Evolutionary conservation across 148 eudicot genomes (phyloP), one percentile per base, ranked within the genome.

Genomic region (Rhododendron griersonianum): DNA sequence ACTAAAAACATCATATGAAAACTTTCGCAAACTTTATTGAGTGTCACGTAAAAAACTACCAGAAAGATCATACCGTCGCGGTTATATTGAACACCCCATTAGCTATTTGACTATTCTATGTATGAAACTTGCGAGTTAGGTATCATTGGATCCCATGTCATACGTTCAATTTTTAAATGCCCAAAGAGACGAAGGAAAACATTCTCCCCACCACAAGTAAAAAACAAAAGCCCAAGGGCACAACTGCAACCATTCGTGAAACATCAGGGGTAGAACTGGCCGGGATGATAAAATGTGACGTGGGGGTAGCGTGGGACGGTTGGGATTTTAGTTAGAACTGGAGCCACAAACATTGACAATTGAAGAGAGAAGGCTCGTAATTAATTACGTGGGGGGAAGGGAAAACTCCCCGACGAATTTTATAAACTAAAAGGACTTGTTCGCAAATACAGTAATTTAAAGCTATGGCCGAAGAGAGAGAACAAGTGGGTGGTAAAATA

Each of bases 311-410:
- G 89, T 89, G 87, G 89, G 91, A 88, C 87, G 84, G 87, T 87
- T 87, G 87, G 67, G 87, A 84, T 50, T 85, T 80, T 87, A 84
- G 89, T 88, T 87, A 83, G 87, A 41, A 41, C 78, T 39, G 86
- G 83, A 76, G 88, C 88, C 92, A 83, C 90, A 90, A 91, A 93
- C 78, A 87, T 91, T 91, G 92, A 93, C 92, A 93, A 89, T 84
- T 47, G 35, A 57, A 59, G 74, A 23, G 75, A n/a, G 65, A 71
- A 14, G 33, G 7, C 14, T 11, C 89, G 84, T 8, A 41, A 41
- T 30, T 30, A 30, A 30, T 93, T 92, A 84, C 94, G 93, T 93
- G 86, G 11, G 76, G 90, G 87, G 59, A 90, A 90, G 89, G 93
- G 86, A 85, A 48, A 90, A 86, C 87, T 85, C 74, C 84, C 81